Conservation (phyloP, 345 rosid species). For the Nasturtium officinale region DNA sequence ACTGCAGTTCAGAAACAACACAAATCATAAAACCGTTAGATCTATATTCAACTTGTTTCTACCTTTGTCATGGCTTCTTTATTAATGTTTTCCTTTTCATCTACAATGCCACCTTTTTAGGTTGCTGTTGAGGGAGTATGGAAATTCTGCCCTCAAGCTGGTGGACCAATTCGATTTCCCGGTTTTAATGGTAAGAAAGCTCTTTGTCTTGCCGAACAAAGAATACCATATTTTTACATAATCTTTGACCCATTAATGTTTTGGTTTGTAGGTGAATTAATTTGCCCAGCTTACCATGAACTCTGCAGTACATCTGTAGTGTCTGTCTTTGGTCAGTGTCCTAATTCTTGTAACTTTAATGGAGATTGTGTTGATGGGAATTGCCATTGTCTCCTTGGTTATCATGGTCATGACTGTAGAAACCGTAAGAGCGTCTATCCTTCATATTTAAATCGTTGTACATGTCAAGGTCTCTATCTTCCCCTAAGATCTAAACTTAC, state of each 20-base stretch:
- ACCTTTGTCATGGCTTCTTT: conserved; percentile 9
- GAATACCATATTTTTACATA: background rate
- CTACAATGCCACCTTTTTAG: conserved; percentile 45
- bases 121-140: conserved; percentile 97
- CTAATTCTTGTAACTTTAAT: conserved; percentile 75
- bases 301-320: conserved; percentile 64
- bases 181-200: conserved; percentile 76
- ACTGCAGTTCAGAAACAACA: background rate
- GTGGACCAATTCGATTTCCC: conserved; percentile 87
- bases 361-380: conserved; percentile 93
- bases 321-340: conserved; percentile 75
- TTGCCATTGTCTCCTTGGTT: conserved; percentile 88
- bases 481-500: conserved; percentile 11
- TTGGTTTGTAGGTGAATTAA: conserved; percentile 71
- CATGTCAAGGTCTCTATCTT: conserved; percentile 24
- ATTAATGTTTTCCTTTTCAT: conserved; percentile 14
- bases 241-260: conserved; percentile 21
- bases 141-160: conserved; percentile 86
- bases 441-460: background rate
- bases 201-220: conserved; percentile 8
- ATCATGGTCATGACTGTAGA: conserved; percentile 86
- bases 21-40: background rate
- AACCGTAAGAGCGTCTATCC: conserved; percentile 60
- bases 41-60: background rate
- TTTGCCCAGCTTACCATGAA: conserved; percentile 91